These are phyloP conservation scores for Vickermania spadyakhi DNA, from an alignment of 208 protist genomes.

Conservation along the genomic window DNA sequence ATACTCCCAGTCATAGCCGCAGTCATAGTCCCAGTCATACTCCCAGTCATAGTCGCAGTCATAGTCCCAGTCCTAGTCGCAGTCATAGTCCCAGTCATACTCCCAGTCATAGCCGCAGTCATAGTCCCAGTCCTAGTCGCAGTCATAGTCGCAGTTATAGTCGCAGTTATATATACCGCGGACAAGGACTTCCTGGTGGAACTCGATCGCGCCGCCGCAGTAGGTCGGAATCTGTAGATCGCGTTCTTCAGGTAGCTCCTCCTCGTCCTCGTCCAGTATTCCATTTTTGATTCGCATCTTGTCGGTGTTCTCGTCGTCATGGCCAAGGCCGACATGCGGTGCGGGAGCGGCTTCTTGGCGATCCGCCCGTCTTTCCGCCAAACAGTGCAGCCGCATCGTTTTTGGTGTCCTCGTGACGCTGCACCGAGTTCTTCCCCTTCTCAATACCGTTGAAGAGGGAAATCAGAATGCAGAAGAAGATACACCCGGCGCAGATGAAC, in stretches of 20 bases:
- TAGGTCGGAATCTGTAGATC: constrained; percentile 5
- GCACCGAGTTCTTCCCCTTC: constrained; percentile 12
- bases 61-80: too few species aligned
- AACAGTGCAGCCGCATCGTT: constrained; percentile 7
- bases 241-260: not conserved
- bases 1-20: too few species aligned
- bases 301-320: not conserved
- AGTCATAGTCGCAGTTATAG: too few species aligned
- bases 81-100: too few species aligned
- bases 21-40: too few species aligned
- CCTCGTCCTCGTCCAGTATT: not conserved
- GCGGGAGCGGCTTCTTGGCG: not conserved
- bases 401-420: constrained; percentile 13
- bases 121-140: too few species aligned
- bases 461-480: constrained; percentile 14
- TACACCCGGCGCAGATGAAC: constrained; percentile 14
- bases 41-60: too few species aligned
- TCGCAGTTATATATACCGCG: too few species aligned
- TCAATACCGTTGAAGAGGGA: constrained; percentile 22
- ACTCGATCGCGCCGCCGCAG: constrained; percentile 20
- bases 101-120: too few species aligned
- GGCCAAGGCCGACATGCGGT: not conserved
- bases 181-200: constrained; percentile 23
- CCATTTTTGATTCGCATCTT: constrained; percentile 2
- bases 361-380: constrained; percentile 7